Conservation (phyloP, 768 basidiomycete genomes). For the Mycena rosella region DNA sequence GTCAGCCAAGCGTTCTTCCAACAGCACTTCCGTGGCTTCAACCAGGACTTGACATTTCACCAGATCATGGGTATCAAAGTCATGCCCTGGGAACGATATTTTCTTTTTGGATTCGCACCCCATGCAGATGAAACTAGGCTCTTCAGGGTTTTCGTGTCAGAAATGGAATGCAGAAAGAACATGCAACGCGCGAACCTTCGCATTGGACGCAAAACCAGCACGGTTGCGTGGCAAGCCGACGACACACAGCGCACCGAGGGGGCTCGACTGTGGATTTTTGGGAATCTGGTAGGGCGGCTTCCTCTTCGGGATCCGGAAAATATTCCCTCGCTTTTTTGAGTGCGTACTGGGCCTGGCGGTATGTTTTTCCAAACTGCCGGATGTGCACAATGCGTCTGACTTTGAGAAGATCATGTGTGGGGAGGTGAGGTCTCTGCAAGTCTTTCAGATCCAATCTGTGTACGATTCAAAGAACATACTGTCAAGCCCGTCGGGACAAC, state of each 20-base stretch:
- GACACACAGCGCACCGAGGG: conserved; percentile 41
- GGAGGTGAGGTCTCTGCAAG: conserved; percentile 22
- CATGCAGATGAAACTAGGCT: conserved; percentile 36
- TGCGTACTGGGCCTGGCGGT: conserved; percentile 25
- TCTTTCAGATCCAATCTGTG: too few species aligned
- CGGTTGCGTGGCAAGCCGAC: conserved; percentile 35
- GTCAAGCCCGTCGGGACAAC: too few species aligned
- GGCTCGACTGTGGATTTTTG: neutral
- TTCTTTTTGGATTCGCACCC: conserved; percentile 36
- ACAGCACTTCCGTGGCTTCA: conserved; percentile 8
- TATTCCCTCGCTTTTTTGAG: conserved; percentile 21
- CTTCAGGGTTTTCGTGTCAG: neutral
- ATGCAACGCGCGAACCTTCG: conserved; percentile 33
- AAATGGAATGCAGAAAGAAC: neutral
- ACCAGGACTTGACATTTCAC: conserved; percentile 33
- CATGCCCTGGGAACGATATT: conserved; percentile 27
- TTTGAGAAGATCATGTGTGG: conserved; percentile 25
- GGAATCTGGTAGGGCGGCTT: neutral
- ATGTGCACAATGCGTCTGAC: conserved; percentile 15
- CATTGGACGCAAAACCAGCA: conserved; percentile 51
- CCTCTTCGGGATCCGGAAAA: neutral
- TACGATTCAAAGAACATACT: too few species aligned
- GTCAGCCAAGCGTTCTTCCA: conserved; percentile 38
- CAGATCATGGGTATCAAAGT: conserved; percentile 39
- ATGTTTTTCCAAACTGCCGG: conserved; percentile 28